These are phyloP conservation scores for Kandelia obovata DNA, from an alignment of 345 rosid species.

Conservation along the genomic window DNA sequence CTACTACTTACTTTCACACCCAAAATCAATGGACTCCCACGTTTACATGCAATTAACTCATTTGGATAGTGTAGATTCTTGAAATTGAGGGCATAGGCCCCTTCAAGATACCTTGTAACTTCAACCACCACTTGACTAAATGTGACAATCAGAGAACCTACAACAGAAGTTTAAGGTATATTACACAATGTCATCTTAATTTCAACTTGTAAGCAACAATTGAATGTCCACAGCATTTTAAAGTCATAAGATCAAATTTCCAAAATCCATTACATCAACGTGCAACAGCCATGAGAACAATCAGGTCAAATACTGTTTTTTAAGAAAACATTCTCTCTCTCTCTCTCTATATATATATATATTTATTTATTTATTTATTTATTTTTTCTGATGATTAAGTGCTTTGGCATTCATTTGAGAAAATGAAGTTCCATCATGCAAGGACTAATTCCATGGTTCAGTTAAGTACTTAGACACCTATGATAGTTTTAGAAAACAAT, in stretches of 20 bases:
- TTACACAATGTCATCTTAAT: too few species aligned
- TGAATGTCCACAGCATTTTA: constrained; percentile 4
- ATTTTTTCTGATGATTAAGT: background rate
- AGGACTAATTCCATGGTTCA: background rate
- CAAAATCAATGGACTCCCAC: constrained; percentile 86
- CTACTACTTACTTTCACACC: constrained; percentile 79
- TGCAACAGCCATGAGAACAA: background rate
- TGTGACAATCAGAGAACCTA: constrained; percentile 65
- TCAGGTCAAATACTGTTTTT: background rate
- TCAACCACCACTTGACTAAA: constrained; percentile 93
- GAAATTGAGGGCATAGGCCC: constrained; percentile 95
- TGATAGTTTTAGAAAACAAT: background rate
- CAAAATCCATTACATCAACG: background rate
- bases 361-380: too few species aligned
- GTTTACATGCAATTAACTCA: constrained; percentile 93
- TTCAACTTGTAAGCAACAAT: background rate
- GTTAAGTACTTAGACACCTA: background rate
- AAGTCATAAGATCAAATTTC: background rate
- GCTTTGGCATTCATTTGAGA: background rate
- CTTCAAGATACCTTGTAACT: constrained; percentile 93
- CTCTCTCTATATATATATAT: too few species aligned
- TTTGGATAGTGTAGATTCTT: constrained; percentile 89
- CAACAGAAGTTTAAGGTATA: constrained; percentile 16
- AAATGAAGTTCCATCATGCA: background rate
- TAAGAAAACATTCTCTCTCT: background rate